phyloP scores from a whole-genome alignment of 2,329 filamentous ascomycete species.

The Sclerotinia borealis region DNA sequence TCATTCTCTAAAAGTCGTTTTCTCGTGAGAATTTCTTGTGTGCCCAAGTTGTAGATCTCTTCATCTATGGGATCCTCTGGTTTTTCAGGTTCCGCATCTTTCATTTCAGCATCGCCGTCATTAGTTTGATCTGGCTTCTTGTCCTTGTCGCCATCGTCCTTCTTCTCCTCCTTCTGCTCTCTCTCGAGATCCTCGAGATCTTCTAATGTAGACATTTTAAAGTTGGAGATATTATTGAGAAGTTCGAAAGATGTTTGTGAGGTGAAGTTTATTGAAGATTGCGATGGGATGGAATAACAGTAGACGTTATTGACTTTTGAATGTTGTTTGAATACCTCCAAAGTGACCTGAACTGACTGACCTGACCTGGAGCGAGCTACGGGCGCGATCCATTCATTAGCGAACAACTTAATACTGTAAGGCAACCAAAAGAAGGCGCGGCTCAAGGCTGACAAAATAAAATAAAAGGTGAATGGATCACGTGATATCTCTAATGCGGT shows the following conservation, averaged over 20 bases:
- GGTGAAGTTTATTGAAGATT: not conserved
- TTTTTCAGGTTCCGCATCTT: constrained; percentile 68
- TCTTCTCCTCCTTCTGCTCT: constrained; percentile 58
- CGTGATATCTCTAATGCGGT: not conserved
- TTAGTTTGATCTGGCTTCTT: constrained; percentile 47
- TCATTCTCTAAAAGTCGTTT: constrained; percentile 94
- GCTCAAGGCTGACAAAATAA: constrained; percentile 9
- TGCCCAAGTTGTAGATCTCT: constrained; percentile 88
- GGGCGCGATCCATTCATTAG: constrained; percentile 16
- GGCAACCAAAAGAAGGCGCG: constrained; percentile 14
- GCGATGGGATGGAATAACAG: constrained; percentile 4
- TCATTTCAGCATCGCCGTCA: constrained; percentile 79
- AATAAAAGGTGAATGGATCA: not conserved
- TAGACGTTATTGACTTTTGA: constrained; percentile 6
- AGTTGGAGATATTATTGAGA: constrained; percentile 6
- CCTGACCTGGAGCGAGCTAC: constrained; percentile 22
- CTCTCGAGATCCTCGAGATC: constrained; percentile 72
- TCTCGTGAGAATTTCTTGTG: constrained; percentile 88
- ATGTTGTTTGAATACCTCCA: constrained; percentile 17
- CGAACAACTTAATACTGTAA: constrained; percentile 5
- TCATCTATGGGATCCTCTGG: constrained; percentile 83
- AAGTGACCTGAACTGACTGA: constrained; percentile 14
- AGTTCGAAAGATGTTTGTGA: not conserved
- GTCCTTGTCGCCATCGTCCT: constrained; percentile 50
- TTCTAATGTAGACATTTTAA: constrained; percentile 67